Percentiles rank a stretch among this genome's conserved stretches.
Conservation (phyloP, 179 eudicot genomes). For the Silene coronaria region DNA sequence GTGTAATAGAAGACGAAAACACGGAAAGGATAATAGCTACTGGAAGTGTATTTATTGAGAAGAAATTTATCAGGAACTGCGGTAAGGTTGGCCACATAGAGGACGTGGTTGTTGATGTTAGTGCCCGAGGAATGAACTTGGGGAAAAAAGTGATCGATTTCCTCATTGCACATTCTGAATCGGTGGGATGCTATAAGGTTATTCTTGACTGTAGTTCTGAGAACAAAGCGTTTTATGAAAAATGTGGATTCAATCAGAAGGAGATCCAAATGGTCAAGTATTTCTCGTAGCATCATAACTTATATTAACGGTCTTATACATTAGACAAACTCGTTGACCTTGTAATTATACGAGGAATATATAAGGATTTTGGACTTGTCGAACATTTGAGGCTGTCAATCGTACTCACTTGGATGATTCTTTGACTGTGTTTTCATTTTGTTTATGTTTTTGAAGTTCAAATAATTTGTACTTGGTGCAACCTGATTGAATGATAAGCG, state of each 20-base stretch:
- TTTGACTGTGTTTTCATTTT: neutral
- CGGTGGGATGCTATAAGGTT: constrained; percentile 84
- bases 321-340: neutral
- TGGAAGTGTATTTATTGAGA: constrained; percentile 76
- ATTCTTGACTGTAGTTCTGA: constrained; percentile 70
- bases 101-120: constrained; percentile 78
- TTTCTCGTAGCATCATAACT: constrained; percentile 28
- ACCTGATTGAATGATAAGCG: too few relatives aligned
- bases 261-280: constrained; percentile 86
- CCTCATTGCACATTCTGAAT: constrained; percentile 55
- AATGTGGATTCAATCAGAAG: constrained; percentile 72
- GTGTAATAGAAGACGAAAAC: constrained; percentile 65
- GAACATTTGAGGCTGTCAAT: too few relatives aligned
- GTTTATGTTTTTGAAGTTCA: neutral
- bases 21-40: constrained; percentile 63
- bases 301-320: too few relatives aligned
- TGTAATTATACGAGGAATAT: neutral
- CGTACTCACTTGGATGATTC: neutral
- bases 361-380: neutral
- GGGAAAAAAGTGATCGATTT: constrained; percentile 64
- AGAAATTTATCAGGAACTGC: constrained; percentile 70
- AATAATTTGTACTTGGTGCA: too few relatives aligned
- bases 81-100: constrained; percentile 85
- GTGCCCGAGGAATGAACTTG: constrained; percentile 55
- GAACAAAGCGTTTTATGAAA: constrained; percentile 61